Conservation (phyloP, 176 grass and related monocot genomes). For the Carex scoparia region DNA sequence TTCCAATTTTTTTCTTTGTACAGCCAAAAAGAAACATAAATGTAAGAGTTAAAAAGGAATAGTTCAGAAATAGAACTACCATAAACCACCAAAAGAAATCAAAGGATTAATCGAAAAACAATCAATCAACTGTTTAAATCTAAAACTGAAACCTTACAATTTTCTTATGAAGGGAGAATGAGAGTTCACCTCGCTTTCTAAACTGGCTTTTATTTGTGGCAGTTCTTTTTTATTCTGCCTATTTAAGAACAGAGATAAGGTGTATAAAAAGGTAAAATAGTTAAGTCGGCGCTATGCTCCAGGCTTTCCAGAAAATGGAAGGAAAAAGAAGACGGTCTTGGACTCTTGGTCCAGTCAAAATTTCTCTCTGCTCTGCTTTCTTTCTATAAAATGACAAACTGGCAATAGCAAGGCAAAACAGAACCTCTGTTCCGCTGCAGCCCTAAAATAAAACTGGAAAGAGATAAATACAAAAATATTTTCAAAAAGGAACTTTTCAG, state of each 20-base stretch:
- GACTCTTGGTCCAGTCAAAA: neutral
- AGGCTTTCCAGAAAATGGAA: neutral
- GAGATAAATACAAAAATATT: too few relatives aligned
- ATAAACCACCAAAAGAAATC: neutral
- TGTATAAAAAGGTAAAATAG: too few relatives aligned
- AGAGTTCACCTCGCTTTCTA: neutral
- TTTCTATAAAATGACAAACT: neutral
- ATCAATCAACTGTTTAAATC: neutral
- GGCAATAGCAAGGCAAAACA: neutral
- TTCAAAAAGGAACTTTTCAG: too few relatives aligned
- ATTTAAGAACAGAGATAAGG: too few relatives aligned
- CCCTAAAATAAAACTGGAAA: too few relatives aligned
- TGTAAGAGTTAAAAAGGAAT: neutral
- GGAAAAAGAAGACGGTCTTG: neutral
- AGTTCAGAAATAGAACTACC: neutral
- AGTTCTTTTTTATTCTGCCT: neutral
- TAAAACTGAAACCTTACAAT: neutral
- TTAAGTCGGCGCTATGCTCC: too few relatives aligned
- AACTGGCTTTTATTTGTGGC: neutral
- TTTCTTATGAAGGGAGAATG: neutral
- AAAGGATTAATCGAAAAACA: neutral
- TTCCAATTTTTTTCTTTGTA: neutral
- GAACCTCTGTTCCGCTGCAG: neutral
- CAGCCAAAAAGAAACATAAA: neutral
- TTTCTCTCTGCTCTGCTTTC: neutral